Evolutionary conservation across 2,329 filamentous ascomycete species (phyloP), one percentile per base, ranked within the genome.

Genomic region (Pseudocercospora musae): DNA sequence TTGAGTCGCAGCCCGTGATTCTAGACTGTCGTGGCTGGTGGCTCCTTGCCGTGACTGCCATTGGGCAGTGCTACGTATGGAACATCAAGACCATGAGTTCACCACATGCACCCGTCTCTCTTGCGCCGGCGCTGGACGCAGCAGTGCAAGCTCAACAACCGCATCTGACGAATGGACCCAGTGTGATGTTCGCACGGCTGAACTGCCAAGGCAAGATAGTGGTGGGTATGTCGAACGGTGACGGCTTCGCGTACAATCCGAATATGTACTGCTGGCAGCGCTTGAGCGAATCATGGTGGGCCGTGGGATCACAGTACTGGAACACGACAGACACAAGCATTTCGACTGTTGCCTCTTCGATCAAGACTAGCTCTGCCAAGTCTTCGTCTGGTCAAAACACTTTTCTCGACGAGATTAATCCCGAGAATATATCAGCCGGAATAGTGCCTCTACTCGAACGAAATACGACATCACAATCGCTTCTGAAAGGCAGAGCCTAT

Each of bases 201-300:
- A 99, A 97, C 75, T 92, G 91, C 0, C 88, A 87, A 58, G 96
- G 95, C 1, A 85, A 92, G 49, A 85, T 98, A 20, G 83, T 98
- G 23, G 86, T 98, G n/a, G 95, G 92, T 0, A 83, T 99, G 62
- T 95, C 89, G 23, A 98, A 97, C 70, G 95, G 95, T 20, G 94
- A 99, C 70, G 95, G 95, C 1, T 99, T 92, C 77, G 88, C 88
- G 58, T 99, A 99, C 77, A 91, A 91, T 1, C 85, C 89, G 0
- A 83, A 84, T 18, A 90, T 99, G 89, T 94, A 87, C 76, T 86
- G 88, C 7, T 99, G 95, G 95, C 94, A 98, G 76, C 87, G 93
- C 9, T 82, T 99, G n/a, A 96, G 92, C 1, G 96, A 99, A 74
- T 85, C 91, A 1, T 99, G 95, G 95, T 99, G 95, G 92, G 94